phyloP scores from a whole-genome alignment of 805 yeast species.

The Saccharomycopsis fermentans region DNA sequence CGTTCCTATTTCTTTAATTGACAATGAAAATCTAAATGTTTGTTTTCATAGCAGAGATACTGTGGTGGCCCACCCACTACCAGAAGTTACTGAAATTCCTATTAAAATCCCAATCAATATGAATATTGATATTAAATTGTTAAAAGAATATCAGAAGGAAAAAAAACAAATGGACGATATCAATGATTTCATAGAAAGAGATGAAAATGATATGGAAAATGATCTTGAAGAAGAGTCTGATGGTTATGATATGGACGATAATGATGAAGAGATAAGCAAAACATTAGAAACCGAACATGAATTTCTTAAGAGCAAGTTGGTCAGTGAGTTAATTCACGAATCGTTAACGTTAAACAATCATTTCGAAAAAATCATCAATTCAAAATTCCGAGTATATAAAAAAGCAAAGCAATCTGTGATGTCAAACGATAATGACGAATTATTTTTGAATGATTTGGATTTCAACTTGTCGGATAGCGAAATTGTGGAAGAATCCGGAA shows the following conservation, averaged over 20 bases:
- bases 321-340: conserved; percentile 55
- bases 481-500: conserved; percentile 25
- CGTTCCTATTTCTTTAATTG: conserved; percentile 75
- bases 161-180: conserved; percentile 22
- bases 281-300: conserved; percentile 47
- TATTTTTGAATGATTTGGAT: conserved; percentile 11
- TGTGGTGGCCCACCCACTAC: conserved; percentile 54
- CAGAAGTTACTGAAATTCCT: conserved; percentile 72
- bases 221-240: conserved; percentile 19
- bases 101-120: conserved; percentile 51
- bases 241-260: conserved; percentile 10
- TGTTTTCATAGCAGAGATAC: conserved; percentile 39
- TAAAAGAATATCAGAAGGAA: conserved; percentile 24
- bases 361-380: conserved; percentile 7
- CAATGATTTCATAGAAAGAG: conserved; percentile 23
- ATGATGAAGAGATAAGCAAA: conserved; percentile 20
- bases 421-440: conserved; percentile 4
- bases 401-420: conserved; percentile 1
- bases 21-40: conserved; percentile 56
- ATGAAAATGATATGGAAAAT: conserved; percentile 20
- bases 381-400: conserved; percentile 9
- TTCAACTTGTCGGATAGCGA: conserved; percentile 24
- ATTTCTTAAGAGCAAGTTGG: conserved; percentile 46
- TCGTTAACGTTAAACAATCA: conserved; percentile 29
- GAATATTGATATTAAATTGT: conserved; percentile 24